These are phyloP conservation scores for Saccharomycopsis sp. DNA, from an alignment of 805 yeast genomes.

Conservation along the genomic window DNA sequence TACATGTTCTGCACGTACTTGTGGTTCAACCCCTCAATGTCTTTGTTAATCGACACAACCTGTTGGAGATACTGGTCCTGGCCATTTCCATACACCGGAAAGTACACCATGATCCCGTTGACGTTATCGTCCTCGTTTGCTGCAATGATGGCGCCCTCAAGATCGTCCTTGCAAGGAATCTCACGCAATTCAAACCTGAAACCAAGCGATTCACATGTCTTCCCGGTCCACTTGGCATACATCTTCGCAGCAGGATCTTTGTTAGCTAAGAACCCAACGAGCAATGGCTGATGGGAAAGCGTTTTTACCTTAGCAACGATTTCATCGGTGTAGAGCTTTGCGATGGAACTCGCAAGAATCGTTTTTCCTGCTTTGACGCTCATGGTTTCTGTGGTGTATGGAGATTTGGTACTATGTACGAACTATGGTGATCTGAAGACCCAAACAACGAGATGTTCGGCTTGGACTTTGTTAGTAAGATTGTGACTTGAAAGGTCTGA, in stretches of 20 bases:
- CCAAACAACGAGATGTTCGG: no score
- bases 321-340: conserved; percentile 75
- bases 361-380: conserved; percentile 56
- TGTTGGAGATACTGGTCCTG: conserved; percentile 96
- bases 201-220: conserved; percentile 81
- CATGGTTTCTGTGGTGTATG: background rate
- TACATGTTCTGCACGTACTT: conserved; percentile 89
- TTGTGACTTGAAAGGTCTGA: no score
- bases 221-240: conserved; percentile 95
- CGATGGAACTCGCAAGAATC: conserved; percentile 79
- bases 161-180: conserved; percentile 65
- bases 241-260: conserved; percentile 89
- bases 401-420: no score
- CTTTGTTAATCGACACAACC: conserved; percentile 83
- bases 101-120: conserved; percentile 93
- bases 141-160: conserved; percentile 74
- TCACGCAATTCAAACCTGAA: conserved; percentile 73
- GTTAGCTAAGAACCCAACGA: conserved; percentile 91
- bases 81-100: conserved; percentile 92
- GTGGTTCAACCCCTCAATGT: conserved; percentile 93
- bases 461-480: no score
- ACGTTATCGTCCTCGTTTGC: conserved; percentile 74
- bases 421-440: no score
- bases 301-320: conserved; percentile 49
- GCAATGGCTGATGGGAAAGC: conserved; percentile 51